These are phyloP conservation scores for Lactifluus volemus DNA, from an alignment of 768 basidiomycete species.

Conservation along the genomic window DNA sequence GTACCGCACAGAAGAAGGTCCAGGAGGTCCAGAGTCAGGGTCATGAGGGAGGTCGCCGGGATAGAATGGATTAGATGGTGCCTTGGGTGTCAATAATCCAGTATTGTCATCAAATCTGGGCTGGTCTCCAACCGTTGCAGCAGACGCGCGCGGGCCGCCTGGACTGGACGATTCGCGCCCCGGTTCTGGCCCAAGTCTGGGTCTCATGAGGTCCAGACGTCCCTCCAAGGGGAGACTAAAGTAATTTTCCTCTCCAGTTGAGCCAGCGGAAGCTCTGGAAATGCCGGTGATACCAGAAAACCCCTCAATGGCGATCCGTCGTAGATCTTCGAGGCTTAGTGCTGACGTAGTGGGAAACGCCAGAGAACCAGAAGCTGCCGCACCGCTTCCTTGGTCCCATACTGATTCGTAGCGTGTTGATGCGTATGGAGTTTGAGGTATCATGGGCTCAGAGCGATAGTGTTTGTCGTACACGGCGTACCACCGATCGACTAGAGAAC, in stretches of 20 bases:
- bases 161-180: slow-evolving; percentile 5
- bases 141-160: background rate
- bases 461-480: slow-evolving; percentile 83
- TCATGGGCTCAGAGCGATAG: slow-evolving; percentile 52
- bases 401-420: slow-evolving; percentile 60
- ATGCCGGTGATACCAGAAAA: slow-evolving; percentile 26
- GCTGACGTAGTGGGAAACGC: background rate
- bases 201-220: slow-evolving; percentile 80
- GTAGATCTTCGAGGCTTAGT: slow-evolving; percentile 34
- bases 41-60: background rate
- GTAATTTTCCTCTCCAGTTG: slow-evolving; percentile 59
- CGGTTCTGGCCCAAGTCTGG: slow-evolving; percentile 22
- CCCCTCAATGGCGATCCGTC: slow-evolving; percentile 52
- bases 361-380: slow-evolving; percentile 32
- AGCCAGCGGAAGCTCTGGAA: background rate
- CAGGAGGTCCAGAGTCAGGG: background rate
- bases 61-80: background rate
- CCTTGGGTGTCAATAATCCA: background rate
- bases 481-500: slow-evolving; percentile 83
- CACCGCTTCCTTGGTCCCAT: slow-evolving; percentile 53
- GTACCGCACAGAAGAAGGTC: background rate
- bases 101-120: background rate
- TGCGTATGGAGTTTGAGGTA: slow-evolving; percentile 44
- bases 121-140: background rate
- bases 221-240: slow-evolving; percentile 78